Evolutionary conservation across 768 basidiomycete genomes (phyloP).

Genomic region (Rhizopogon roseolus): DNA sequence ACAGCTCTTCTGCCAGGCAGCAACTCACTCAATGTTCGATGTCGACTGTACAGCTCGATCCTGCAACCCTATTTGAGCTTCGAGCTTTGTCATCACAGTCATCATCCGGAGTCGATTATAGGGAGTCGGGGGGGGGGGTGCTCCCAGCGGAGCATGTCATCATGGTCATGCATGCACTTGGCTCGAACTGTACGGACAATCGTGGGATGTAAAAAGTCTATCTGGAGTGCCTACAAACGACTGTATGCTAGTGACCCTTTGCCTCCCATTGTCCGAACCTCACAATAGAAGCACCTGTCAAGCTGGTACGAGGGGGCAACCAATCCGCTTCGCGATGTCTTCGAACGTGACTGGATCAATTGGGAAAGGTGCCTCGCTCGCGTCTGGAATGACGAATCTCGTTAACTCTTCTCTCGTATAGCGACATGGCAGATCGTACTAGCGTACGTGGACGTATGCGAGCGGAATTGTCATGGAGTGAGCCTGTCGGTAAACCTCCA

Average conservation of each 20-base stretch:
- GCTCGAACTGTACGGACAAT: conserved; percentile 54
- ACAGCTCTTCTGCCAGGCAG: conserved; percentile 34
- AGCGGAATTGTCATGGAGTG: conserved; percentile 46
- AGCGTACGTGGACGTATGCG: conserved; percentile 49
- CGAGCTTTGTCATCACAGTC: conserved; percentile 15
- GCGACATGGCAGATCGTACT: conserved; percentile 75
- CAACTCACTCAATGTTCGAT: not conserved
- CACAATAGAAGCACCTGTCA: conserved; percentile 23
- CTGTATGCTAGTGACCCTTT: conserved; percentile 37
- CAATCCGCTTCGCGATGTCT: conserved; percentile 47
- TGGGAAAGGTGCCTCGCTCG: conserved; percentile 58
- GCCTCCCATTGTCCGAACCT: conserved; percentile 32
- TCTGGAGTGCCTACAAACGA: conserved; percentile 59
- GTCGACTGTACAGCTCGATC: conserved; percentile 18
- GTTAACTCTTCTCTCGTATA: conserved; percentile 21
- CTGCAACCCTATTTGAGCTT: conserved; percentile 28
- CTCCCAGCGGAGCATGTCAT: conserved; percentile 29
- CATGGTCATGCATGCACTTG: conserved; percentile 62
- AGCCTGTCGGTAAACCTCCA: conserved; percentile 42
- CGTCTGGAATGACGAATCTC: not conserved
- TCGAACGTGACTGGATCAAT: conserved; percentile 61
- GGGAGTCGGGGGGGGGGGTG: conserved; percentile 8
- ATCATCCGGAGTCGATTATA: conserved; percentile 19
- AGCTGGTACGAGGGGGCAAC: conserved; percentile 17
- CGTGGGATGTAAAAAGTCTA: conserved; percentile 63